Evolutionary conservation across 1,284 basidiomycete genomes (phyloP).

Genomic region (Termitomyces sp.): DNA sequence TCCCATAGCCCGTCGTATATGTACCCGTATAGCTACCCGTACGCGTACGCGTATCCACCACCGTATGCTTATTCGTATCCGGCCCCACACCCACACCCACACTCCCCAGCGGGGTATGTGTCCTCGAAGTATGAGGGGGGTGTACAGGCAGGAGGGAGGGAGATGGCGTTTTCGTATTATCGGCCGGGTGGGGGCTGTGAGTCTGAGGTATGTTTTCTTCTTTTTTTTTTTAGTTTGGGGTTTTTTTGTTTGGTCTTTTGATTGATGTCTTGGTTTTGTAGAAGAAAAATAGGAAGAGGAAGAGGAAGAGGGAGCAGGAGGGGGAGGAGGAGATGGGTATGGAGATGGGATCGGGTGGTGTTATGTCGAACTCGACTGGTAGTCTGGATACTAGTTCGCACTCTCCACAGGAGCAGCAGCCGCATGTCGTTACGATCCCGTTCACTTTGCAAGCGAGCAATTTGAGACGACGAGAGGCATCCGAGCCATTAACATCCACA

Average conservation of each 20-base stretch:
- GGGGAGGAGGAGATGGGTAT: background rate
- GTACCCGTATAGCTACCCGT: background rate
- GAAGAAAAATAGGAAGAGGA: background rate
- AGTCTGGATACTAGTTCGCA: background rate
- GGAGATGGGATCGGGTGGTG: background rate
- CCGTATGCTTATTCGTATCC: background rate
- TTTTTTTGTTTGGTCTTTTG: background rate
- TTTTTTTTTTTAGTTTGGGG: background rate
- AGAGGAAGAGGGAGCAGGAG: background rate
- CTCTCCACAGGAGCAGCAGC: background rate
- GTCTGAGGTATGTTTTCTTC: background rate
- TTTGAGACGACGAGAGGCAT: background rate
- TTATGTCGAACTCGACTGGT: background rate
- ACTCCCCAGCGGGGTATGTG: background rate
- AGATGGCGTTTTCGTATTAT: background rate
- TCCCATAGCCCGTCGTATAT: background rate
- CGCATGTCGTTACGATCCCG: background rate
- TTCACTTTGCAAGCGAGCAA: background rate
- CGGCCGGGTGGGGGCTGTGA: background rate
- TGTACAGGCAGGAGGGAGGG: background rate
- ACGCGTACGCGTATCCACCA: slow-evolving; percentile 4
- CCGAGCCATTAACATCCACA: background rate
- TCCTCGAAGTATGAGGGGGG: background rate
- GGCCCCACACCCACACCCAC: background rate
- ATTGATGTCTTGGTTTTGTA: background rate